A percentile compares a stretch with the other conserved stretches of the same genome.
phyloP scores from a whole-genome alignment of 1,284 basidiomycete genomes.

The Wallemia hederae region DNA sequence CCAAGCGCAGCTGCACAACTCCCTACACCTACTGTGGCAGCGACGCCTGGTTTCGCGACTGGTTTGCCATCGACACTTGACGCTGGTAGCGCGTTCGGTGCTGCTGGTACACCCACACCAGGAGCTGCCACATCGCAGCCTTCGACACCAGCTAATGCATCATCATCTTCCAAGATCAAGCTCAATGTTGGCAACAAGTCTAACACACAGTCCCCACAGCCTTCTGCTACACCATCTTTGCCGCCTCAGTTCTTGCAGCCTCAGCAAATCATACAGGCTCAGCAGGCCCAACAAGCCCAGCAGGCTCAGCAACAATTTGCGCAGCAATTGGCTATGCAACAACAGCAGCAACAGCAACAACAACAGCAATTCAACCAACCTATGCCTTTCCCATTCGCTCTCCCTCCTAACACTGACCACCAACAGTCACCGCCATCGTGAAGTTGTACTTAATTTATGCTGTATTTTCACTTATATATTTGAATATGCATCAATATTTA shows the following conservation, averaged over 20 bases:
- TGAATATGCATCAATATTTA: neutral
- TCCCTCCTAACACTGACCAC: neutral
- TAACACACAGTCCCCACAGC: neutral
- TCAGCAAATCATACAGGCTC: neutral
- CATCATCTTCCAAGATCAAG: neutral
- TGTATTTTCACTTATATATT: neutral
- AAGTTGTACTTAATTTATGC: neutral
- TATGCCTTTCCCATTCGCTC: neutral
- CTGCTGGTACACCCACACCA: neutral
- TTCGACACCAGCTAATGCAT: neutral
- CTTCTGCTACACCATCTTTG: neutral
- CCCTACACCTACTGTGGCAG: neutral
- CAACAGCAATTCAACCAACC: neutral
- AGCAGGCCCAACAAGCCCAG: neutral
- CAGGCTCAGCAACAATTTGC: neutral
- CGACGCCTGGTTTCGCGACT: neutral
- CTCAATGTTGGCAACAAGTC: neutral
- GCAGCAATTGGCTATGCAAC: neutral
- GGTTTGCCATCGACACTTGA: neutral
- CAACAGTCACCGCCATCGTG: neutral
- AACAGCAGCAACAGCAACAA: neutral
- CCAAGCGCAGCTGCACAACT: neutral
- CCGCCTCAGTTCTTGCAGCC: neutral
- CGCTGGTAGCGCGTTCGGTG: neutral
- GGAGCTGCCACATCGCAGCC: neutral